Base-by-base conservation (phyloP, 1,139 yeast genomes). In the Lipomyces yarrowii region DNA sequence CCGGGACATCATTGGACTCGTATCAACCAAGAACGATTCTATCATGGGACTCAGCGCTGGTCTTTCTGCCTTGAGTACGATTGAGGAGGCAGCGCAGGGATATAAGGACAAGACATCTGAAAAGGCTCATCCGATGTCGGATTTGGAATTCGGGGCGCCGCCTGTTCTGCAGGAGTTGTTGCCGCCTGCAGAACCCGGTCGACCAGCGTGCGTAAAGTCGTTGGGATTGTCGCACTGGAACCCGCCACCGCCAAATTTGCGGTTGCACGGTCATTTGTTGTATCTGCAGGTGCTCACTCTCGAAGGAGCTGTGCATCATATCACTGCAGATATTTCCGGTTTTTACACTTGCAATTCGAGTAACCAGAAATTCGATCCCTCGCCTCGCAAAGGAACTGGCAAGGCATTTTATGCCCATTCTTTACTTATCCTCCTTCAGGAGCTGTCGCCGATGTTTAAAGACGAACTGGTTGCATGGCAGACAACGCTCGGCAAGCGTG, bases 181-280 rank as follows among this genome's bases (percentile, higher is more conserved):
- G 11, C 72, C 73, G 56, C 63, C 76, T 37, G 71, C 77, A 32
- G 73, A 77, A 1, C 80, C 82, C 21, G 64, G 72, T 11, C 59
- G 51, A n/a, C 68, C 66, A n/a, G 52, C 21, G 15, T 64, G 77
- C 15, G 81, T 92, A 68, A 84, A 82, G 70, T 82, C 88, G 0
- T 79, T 89, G 62, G 80, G 83, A 63, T 76, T 91, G 60, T 90
- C 97, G n/a, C 86, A 86, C 66, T 93, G 97, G 96, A 88, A 91
- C 70, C 96, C 96, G 13, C 91, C 89, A 23, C 92, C 96, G n/a
- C 81, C 87, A 6, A 80, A 83, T 59, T 77, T 80, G 37, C 87
- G 84, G 74, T 80, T 80, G 66, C 85, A 83, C 74, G 99, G 98
- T 35, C 97, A 93, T 75, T 81, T 93, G 74, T 81, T 89, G 67